Evolutionary conservation across 225 moss, liverwort and hornwort species (phyloP).

Genomic region (Physcomitrellopsis africana): DNA sequence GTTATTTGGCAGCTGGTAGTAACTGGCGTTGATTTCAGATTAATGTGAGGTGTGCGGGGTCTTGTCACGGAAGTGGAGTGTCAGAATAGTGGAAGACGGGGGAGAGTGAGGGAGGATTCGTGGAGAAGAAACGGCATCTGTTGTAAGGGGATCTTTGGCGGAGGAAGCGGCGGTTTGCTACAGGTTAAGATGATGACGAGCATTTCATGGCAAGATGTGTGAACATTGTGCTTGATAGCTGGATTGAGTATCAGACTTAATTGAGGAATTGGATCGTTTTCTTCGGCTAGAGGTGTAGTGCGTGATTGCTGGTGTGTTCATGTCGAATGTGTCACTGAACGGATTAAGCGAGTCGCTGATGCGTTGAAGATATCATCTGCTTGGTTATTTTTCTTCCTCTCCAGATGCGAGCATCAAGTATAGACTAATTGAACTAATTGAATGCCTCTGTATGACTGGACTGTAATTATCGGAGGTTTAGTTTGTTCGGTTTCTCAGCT

Average conservation of each 20-base stretch:
- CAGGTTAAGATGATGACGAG: constrained; percentile 4
- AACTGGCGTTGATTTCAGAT: not conserved
- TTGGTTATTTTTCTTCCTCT: not conserved
- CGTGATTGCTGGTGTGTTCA: not conserved
- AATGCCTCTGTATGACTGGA: constrained; percentile 25
- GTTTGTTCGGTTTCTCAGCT: not conserved
- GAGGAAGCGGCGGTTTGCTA: not conserved
- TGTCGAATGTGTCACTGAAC: not conserved
- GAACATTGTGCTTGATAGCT: not conserved
- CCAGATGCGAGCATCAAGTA: not conserved
- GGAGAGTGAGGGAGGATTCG: not conserved
- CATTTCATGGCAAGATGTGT: constrained; percentile 8
- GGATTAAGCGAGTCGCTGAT: constrained; percentile 3
- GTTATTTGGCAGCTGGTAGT: constrained; percentile 10
- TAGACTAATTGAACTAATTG: constrained; percentile 16
- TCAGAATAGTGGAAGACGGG: not conserved
- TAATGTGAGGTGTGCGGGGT: not conserved
- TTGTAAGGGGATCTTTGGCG: not conserved
- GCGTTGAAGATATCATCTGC: not conserved
- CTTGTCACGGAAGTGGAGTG: not conserved
- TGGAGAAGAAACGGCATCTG: not conserved
- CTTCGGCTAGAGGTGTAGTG: not conserved
- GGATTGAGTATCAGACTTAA: constrained; percentile 2
- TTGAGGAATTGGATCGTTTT: constrained; percentile 7
- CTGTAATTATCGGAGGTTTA: constrained; percentile 1